These are phyloP conservation scores for Leccinum variicolor DNA, from an alignment of 768 basidiomycete species.

Conservation along the genomic window DNA sequence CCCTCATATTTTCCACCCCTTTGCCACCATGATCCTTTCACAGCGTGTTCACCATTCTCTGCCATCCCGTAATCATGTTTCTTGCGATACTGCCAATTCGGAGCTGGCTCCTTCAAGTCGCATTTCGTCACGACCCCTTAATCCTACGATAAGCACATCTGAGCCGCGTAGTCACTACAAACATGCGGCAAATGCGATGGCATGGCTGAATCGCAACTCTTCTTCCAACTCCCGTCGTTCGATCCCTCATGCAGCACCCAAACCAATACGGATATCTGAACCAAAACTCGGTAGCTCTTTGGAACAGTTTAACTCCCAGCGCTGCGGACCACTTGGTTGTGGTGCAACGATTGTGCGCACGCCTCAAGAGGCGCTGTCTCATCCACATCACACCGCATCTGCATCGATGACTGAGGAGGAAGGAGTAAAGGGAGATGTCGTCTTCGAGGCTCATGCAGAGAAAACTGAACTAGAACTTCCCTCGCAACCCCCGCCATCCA, in stretches of 20 bases:
- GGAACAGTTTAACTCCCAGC: constrained; percentile 28
- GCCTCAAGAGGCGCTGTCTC: constrained; percentile 69
- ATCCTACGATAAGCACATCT: constrained; percentile 30
- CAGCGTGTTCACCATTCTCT: constrained; percentile 19
- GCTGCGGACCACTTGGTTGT: constrained; percentile 55
- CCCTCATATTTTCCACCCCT: neutral
- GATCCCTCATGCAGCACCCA: constrained; percentile 31
- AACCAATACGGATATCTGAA: constrained; percentile 44
- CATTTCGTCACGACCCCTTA: constrained; percentile 14
- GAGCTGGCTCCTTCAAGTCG: constrained; percentile 28
- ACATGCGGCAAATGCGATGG: constrained; percentile 39
- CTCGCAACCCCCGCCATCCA: constrained; percentile 34
- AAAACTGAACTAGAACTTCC: constrained; percentile 19
- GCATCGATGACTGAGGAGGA: constrained; percentile 12
- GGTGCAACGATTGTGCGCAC: constrained; percentile 78
- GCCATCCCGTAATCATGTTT: constrained; percentile 5
- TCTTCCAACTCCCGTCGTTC: constrained; percentile 28
- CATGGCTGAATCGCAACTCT: constrained; percentile 40
- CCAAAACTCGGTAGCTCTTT: constrained; percentile 36
- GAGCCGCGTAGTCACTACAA: constrained; percentile 28
- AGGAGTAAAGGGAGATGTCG: constrained; percentile 2
- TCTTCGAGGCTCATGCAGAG: constrained; percentile 9
- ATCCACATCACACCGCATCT: constrained; percentile 17
- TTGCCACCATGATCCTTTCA: constrained; percentile 25
- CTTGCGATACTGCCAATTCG: constrained; percentile 5